Base-by-base conservation (phyloP, 768 basidiomycete species). In the Vararia minispora region DNA sequence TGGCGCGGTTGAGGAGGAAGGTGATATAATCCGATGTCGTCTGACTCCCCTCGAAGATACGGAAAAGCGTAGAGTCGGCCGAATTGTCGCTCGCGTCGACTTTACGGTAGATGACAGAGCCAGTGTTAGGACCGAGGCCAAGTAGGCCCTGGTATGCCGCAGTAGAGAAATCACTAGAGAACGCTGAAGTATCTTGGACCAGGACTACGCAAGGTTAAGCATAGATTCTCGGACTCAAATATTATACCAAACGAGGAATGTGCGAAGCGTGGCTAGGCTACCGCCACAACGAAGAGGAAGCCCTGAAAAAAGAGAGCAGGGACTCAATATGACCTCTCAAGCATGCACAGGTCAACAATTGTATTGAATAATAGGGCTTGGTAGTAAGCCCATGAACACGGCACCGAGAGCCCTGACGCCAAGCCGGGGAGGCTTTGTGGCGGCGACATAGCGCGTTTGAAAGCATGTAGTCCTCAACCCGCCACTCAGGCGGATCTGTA, bases 51-150 rank as follows among this genome's bases (percentile, higher is more conserved):
- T 69, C 57, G 55, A 88, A 88, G 42, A 84, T 74, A 47, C 66
- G 70, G 48, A 74, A 71, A 12, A 88, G 62, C 10, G 78, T 57
- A 18, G 66, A 74, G 61, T 81, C 69, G 16, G 71, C 82, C 6
- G 65, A 50, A 38, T 52, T 46, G 7, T 56, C 59, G 44, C 63
- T 65, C n/a, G n/a, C n/a, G n/a, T n/a, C n/a, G 29, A 84, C 52
- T 38, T 72, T 74, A 43, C 74, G 64, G 41, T 64, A 68, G 44
- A 87, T 71, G 28, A 70, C 60, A 35, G 80, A 83, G 31, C 76
- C 80, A 18, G 69, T 57, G 59, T 82, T 82, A 22, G 83, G 83
- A n/a, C 84, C 84, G 13, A 87, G 69, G 17, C 84, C 84, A 21
- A 87, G 61, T 14, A 87, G 71, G 28, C 84, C 84, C 40, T 76